Conservation (phyloP, 306 rosid genomes). For the Trifolium subterraneum region DNA sequence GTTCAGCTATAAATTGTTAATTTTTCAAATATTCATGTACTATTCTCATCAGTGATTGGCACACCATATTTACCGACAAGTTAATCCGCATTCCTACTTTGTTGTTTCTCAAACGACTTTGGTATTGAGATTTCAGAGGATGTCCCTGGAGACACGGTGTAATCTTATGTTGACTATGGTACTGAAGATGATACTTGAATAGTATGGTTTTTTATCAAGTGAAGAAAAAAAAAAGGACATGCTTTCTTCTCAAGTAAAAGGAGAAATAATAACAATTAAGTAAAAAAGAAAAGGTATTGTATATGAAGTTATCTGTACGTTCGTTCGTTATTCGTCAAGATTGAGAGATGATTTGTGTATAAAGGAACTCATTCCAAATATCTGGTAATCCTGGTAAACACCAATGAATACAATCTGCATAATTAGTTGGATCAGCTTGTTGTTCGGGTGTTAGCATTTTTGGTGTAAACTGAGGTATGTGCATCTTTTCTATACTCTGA, state of each 20-base stretch:
- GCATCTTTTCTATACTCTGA: slow-evolving; percentile 91
- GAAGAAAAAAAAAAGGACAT: slow-evolving; percentile 13
- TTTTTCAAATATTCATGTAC: slow-evolving; percentile 19
- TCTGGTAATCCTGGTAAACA: slow-evolving; percentile 96
- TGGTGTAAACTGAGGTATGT: slow-evolving; percentile 89
- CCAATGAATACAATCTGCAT: slow-evolving; percentile 98
- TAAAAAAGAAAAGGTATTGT: slow-evolving; percentile 15
- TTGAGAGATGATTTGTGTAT: slow-evolving; percentile 70
- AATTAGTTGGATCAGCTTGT: slow-evolving; percentile 85
- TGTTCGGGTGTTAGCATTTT: slow-evolving; percentile 86
- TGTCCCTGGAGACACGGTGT: slow-evolving; percentile 3
- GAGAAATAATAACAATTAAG: slow-evolving; percentile 45
- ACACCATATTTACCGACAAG: background rate
- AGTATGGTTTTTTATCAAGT: no score
- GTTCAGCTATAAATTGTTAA: background rate
- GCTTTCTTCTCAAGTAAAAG: slow-evolving; percentile 5
- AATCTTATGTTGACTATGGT: no score
- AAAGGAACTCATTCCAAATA: slow-evolving; percentile 94
- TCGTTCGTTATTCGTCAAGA: slow-evolving; percentile 73
- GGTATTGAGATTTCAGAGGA: no score
- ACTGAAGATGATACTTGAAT: no score
- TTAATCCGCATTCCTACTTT: no score
- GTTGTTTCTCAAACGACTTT: no score
- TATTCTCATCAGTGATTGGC: slow-evolving; percentile 6
- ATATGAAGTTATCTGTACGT: slow-evolving; percentile 23